Percentiles rank a stretch among this genome's conserved stretches.
These are phyloP conservation scores for Cardamine resedifolia DNA, from an alignment of 345 rosid species.

Conservation along the genomic window DNA sequence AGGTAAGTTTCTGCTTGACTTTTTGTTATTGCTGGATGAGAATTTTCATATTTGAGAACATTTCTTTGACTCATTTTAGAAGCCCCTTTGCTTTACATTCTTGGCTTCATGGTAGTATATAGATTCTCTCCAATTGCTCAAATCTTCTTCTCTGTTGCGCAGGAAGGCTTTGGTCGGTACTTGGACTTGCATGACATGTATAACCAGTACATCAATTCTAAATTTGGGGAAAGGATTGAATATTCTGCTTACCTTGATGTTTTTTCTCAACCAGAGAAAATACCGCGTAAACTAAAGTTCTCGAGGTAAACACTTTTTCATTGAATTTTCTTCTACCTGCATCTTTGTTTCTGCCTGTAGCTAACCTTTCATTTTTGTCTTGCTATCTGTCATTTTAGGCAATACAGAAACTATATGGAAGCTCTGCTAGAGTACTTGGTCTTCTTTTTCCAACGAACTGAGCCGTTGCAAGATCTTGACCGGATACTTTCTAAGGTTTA, in stretches of 20 bases:
- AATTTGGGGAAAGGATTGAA: slow-evolving; percentile 83
- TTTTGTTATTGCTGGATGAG: neutral
- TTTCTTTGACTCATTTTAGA: neutral
- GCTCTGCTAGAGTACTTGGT: slow-evolving; percentile 74
- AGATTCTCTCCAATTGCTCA: neutral
- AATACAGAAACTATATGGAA: slow-evolving; percentile 74
- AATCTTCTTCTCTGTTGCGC: slow-evolving; percentile 25
- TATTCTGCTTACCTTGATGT: slow-evolving; percentile 82
- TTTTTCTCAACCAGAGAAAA: slow-evolving; percentile 61
- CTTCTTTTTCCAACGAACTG: slow-evolving; percentile 79
- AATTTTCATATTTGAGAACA: neutral
- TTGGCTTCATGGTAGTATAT: slow-evolving; percentile 1
- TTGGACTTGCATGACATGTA: slow-evolving; percentile 90
- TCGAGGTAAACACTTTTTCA: slow-evolving; percentile 51
- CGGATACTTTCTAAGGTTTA: slow-evolving; percentile 74
- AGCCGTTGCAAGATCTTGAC: slow-evolving; percentile 93
- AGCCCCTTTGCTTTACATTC: neutral
- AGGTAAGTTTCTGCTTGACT: slow-evolving; percentile 48
- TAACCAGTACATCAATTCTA: slow-evolving; percentile 76
- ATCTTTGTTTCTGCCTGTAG: slow-evolving; percentile 25
- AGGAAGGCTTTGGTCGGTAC: slow-evolving; percentile 90
- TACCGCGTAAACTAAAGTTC: slow-evolving; percentile 61
- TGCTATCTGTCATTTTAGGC: slow-evolving; percentile 48
- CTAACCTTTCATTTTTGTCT: slow-evolving; percentile 20
- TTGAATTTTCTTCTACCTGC: neutral